A percentile compares a stretch with the other conserved stretches of the same genome.
phyloP scores from a whole-genome alignment of 2,329 filamentous ascomycete genomes.

The Aspergillus carbonarius region DNA sequence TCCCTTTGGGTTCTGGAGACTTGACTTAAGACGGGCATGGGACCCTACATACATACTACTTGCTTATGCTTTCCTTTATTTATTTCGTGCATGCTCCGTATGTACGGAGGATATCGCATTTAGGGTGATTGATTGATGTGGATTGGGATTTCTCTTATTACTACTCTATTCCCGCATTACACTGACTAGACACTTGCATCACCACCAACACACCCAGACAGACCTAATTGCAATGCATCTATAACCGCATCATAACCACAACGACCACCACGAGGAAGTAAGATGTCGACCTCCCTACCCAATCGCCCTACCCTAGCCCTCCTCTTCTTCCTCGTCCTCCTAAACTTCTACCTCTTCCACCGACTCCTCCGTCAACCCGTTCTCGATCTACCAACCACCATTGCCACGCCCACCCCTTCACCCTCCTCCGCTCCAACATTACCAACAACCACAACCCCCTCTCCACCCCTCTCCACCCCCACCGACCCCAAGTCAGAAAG shows the following conservation, averaged over 20 bases:
- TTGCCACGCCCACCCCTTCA: neutral
- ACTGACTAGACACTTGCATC: too few relatives aligned
- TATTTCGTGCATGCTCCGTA: neutral
- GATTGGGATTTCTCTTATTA: too few relatives aligned
- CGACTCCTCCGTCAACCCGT: conserved; percentile 11
- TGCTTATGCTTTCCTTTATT: neutral
- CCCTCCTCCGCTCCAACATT: neutral
- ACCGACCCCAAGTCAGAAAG: neutral
- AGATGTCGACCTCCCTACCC: neutral
- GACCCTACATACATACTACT: neutral
- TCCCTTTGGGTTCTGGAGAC: too few relatives aligned
- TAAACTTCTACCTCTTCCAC: conserved; percentile 16
- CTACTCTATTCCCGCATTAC: too few relatives aligned
- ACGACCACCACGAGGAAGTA: neutral
- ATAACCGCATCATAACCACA: neutral
- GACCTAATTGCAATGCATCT: neutral
- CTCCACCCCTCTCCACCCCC: neutral
- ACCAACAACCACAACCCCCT: neutral
- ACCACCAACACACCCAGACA: neutral
- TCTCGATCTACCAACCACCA: neutral
- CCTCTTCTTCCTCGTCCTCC: conserved; percentile 10
- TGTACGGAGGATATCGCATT: too few relatives aligned
- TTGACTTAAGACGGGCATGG: neutral
- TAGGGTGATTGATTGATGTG: too few relatives aligned
- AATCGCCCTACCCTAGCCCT: conserved; percentile 9